Base-by-base conservation (phyloP, 1,284 basidiomycete genomes). In the Chondrostereum purpureum region DNA sequence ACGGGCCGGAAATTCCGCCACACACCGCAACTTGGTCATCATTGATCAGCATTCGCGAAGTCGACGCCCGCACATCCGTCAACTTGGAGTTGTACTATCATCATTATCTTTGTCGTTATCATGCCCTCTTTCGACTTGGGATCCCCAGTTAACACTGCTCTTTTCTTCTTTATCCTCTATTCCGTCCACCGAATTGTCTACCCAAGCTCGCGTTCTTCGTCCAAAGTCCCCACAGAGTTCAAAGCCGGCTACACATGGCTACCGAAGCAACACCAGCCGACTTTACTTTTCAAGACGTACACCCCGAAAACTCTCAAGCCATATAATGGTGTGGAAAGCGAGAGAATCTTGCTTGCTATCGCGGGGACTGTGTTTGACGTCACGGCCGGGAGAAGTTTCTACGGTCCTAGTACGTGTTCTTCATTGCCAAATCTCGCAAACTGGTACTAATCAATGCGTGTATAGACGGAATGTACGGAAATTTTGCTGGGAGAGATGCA, bases 401-500 rank as follows among this genome's bases (percentile, higher is more conserved):
- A 97, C 62, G 93, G 93, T 0, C 93, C 93, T 14, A 83, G 92
- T 92, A 53, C 59, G 81, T 68, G 48, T 48, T 42, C 11, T 51
- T 45, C 20, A n/a, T 8, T 43, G 19, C 12, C 8, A 5, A 21
- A 5, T 14, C n/a, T n/a, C n/a, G n/a, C n/a, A n/a, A n/a, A n/a
- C n/a, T n/a, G n/a, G n/a, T n/a, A n/a, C n/a, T n/a, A n/a, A n/a
- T n/a, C n/a, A n/a, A n/a, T n/a, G n/a, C n/a, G 37, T 41, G 40
- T 38, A 42, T 22, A 91, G 92, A 85, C 56, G 93, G 93, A 1
- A 92, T 93, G 77, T 97, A 97, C 59, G 93, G 92, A 22, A 96
- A 96, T 66, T 96, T 97, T 72, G 92, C 93, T 2, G 93, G 93
- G 2, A 72, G 92, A 43, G 93, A 97, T 66, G 93, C 93, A 0